Base-by-base conservation (phyloP, 192 early-diverging fungal genomes). In the Linnemannia hyalina region DNA sequence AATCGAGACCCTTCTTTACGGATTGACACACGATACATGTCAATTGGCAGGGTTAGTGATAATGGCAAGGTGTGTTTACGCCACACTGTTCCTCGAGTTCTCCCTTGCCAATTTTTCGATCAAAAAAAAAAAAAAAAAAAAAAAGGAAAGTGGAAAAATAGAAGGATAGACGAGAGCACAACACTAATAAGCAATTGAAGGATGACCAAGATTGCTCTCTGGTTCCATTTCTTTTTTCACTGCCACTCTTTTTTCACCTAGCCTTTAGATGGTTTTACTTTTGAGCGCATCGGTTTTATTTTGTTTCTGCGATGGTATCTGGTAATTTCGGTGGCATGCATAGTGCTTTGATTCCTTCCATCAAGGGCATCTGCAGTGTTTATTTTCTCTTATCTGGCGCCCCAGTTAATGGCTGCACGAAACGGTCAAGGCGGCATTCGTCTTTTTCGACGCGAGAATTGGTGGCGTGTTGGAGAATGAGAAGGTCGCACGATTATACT, bases 201-300 rank as follows among this genome's bases (percentile, higher is more conserved):
- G 60, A 65, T 65, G 60, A 65, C 60, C 60, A 65, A 65, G 60
- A 65, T 65, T 52, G 26, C 29, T 13, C 60, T 35, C 60, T 65
- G 18, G 18, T 52, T 1, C 49, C 10, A 15, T 46, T 15, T 46
- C 3, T 46, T 20, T 60, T 23, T 60, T 60, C 57, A 29, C 57
- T 29, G 57, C 57, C 57, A 65, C 60, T 32, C 60, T 32, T 65
- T 65, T n/a, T 65, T 32, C 23, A 13, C 4, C 18, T 20, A 52
- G 49, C 49, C 49, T 1, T 52, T 18, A 52, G 49, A 16, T 52
- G 20, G 49, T 32, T 65, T 35, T 65, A 15, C 13, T 15, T 32
- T 60, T 65, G 3, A 13, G n/a, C 10, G 10, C 29, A 22, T 55
- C 18, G 35, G 35, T 1, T 60, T 29, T 26, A 26, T 60, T 26